Conservation (phyloP, 306 rosid genomes). For the Citrullus mucosospermus region DNA sequence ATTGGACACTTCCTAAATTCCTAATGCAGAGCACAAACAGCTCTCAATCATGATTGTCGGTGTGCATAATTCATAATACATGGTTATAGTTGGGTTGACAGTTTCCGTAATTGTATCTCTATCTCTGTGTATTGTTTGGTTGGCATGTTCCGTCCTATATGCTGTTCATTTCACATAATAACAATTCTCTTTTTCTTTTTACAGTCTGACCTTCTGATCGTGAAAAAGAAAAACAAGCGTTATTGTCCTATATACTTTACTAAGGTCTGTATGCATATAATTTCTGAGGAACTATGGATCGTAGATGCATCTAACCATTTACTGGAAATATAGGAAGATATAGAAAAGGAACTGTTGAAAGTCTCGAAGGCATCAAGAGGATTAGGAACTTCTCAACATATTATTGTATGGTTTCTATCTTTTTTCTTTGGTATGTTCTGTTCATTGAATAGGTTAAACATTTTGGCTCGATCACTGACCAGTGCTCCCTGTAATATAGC, state of each 20-base stretch:
- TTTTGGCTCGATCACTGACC: not conserved
- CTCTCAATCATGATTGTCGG: not conserved
- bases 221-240: conserved; percentile 83
- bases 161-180: not conserved
- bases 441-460: not conserved
- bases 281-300: conserved; percentile 2
- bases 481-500: not conserved
- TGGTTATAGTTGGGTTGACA: not conserved
- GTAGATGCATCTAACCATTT: not conserved
- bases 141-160: not conserved
- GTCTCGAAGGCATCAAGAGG: conserved; percentile 63
- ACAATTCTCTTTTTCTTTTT: conserved; percentile 10
- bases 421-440: conserved; percentile 1
- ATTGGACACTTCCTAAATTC: not conserved
- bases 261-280: conserved; percentile 44
- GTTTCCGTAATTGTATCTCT: not conserved
- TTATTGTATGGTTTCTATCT: conserved; percentile 37
- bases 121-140: not conserved
- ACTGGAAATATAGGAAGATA: conserved; percentile 62
- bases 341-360: conserved; percentile 63
- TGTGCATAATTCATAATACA: not conserved
- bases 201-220: conserved; percentile 88
- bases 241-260: conserved; percentile 86
- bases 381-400: conserved; percentile 55
- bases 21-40: not conserved